Conservation (phyloP, 768 basidiomycete species). For the Gloeostereum incarnatum region DNA sequence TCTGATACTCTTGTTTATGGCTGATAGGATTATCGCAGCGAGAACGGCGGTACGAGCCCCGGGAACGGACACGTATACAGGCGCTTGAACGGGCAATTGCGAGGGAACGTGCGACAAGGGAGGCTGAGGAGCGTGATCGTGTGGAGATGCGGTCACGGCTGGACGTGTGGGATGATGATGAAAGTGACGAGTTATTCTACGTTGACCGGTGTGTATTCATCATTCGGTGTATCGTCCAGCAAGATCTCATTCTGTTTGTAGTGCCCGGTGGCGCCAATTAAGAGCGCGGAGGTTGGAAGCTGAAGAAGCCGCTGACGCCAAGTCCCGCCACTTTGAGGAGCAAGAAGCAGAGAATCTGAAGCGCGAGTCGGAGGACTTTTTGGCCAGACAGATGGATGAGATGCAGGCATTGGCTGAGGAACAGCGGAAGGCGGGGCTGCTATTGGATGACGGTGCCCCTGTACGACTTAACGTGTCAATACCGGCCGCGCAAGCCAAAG, state of each 20-base stretch:
- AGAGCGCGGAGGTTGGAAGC: slow-evolving; percentile 61
- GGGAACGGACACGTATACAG: slow-evolving; percentile 77
- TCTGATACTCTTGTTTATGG: not conserved
- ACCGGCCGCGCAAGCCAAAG: slow-evolving; percentile 36
- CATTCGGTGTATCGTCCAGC: not conserved
- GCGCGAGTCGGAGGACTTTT: slow-evolving; percentile 87
- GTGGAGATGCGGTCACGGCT: slow-evolving; percentile 73
- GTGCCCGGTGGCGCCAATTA: slow-evolving; percentile 79
- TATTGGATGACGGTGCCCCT: slow-evolving; percentile 87
- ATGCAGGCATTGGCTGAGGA: slow-evolving; percentile 88
- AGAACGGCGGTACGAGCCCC: slow-evolving; percentile 87
- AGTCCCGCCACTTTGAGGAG: slow-evolving; percentile 74
- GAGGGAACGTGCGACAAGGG: slow-evolving; percentile 60
- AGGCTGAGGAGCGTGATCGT: slow-evolving; percentile 73
- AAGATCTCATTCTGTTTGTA: slow-evolving; percentile 17
- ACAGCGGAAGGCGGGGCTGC: slow-evolving; percentile 82
- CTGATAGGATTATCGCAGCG: slow-evolving; percentile 39
- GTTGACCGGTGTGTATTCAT: slow-evolving; percentile 62
- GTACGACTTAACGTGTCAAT: slow-evolving; percentile 79
- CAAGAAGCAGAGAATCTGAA: slow-evolving; percentile 83
- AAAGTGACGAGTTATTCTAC: slow-evolving; percentile 90
- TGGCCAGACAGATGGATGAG: slow-evolving; percentile 92
- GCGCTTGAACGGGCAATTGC: slow-evolving; percentile 68
- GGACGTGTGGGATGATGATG: slow-evolving; percentile 89
- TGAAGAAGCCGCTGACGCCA: slow-evolving; percentile 79